Evolutionary conservation across 768 basidiomycete genomes (phyloP).

Genomic region (Podaxis sp.): DNA sequence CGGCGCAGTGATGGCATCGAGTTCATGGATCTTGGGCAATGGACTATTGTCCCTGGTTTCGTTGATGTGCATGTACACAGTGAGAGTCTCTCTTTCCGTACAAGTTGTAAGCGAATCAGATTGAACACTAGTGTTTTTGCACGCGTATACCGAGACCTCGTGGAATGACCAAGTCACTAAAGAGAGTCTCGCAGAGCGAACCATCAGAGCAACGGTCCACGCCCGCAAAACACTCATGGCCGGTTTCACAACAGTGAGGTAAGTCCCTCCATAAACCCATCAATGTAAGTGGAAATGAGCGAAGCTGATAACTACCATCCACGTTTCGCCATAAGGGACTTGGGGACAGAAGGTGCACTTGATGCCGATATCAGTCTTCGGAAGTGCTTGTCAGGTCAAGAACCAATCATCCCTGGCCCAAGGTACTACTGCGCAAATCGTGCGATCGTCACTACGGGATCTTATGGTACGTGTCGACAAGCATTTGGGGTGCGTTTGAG

Average conservation of each 20-base stretch:
- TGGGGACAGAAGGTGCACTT: constrained; percentile 66
- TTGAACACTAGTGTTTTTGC: constrained; percentile 48
- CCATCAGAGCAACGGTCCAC: constrained; percentile 58
- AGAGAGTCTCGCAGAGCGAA: constrained; percentile 57
- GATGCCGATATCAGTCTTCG: constrained; percentile 60
- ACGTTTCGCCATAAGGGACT: constrained; percentile 38
- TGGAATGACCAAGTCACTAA: constrained; percentile 64
- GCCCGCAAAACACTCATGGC: constrained; percentile 56
- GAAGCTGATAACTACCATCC: background rate
- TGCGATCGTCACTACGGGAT: constrained; percentile 60
- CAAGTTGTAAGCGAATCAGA: background rate
- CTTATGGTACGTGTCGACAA: constrained; percentile 43
- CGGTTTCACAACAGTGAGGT: constrained; percentile 66
- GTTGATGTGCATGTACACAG: constrained; percentile 58
- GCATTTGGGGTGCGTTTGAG: constrained; percentile 11
- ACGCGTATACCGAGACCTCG: constrained; percentile 55
- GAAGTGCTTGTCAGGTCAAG: constrained; percentile 41
- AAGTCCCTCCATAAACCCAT: constrained; percentile 10
- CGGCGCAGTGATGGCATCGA: constrained; percentile 24
- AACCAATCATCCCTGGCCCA: constrained; percentile 56
- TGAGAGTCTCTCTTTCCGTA: constrained; percentile 24
- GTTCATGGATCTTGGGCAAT: constrained; percentile 41
- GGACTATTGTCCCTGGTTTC: constrained; percentile 55
- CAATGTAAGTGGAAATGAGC: background rate
- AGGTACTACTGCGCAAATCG: constrained; percentile 59